Evolutionary conservation across 2,329 filamentous ascomycete genomes (phyloP).

Genomic region (Aureobasidium mangrovei): DNA sequence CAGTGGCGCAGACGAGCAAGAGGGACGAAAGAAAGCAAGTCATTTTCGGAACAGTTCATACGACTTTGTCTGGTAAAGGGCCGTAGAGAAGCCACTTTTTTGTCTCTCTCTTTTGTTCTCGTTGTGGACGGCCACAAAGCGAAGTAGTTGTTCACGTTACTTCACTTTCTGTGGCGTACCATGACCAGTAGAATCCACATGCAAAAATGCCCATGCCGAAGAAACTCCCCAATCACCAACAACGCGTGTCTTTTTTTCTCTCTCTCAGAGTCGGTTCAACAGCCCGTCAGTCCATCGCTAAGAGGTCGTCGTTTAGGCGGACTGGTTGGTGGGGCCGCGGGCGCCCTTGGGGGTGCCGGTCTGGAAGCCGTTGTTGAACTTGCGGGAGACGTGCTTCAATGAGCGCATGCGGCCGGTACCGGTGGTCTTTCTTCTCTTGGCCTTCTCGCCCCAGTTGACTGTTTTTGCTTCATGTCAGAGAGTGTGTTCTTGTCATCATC

Average conservation of each 20-base stretch:
- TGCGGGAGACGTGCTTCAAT: constrained; percentile 83
- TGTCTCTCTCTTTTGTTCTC: background rate
- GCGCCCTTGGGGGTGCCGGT: constrained; percentile 77
- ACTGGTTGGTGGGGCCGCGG: constrained; percentile 50
- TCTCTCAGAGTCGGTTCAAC: no score
- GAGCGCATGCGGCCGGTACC: constrained; percentile 93
- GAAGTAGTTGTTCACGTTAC: background rate
- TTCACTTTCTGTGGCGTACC: background rate
- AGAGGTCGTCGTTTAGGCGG: constrained; percentile 5
- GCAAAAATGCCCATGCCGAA: no score
- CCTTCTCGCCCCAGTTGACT: constrained; percentile 99
- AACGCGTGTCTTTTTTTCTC: no score
- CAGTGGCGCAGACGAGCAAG: background rate
- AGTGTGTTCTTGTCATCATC: background rate
- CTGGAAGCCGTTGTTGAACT: constrained; percentile 98
- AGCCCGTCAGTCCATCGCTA: no score
- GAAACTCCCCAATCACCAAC: no score
- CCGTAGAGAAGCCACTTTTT: background rate
- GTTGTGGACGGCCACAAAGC: background rate
- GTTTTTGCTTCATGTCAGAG: constrained; percentile 21
- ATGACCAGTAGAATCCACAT: background rate
- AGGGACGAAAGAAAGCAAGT: background rate
- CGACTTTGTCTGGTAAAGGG: constrained; percentile 6
- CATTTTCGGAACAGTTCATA: constrained; percentile 12
- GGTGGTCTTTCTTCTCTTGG: constrained; percentile 99